phyloP scores from a whole-genome alignment of 331 rosid species.

The Dryas integrifolia region DNA sequence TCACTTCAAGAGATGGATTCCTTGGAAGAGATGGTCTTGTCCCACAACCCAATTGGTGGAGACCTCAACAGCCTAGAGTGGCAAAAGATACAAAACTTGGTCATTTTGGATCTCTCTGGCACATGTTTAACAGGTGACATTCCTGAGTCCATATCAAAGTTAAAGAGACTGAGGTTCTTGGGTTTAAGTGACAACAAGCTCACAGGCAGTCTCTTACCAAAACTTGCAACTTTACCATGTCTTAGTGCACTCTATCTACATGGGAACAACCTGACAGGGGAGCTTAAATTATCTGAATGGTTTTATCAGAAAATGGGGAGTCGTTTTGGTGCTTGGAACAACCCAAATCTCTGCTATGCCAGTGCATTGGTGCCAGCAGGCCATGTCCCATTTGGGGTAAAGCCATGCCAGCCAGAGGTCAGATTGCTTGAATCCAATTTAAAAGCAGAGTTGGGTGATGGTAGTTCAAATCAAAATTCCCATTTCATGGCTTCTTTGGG shows the following conservation, averaged over 20 bases:
- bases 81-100: conserved; percentile 56
- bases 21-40: conserved; percentile 63
- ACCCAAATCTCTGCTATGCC: conserved; percentile 73
- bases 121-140: conserved; percentile 67
- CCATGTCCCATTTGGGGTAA: conserved; percentile 64
- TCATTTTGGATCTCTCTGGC: conserved; percentile 66
- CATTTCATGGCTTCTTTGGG: conserved; percentile 45
- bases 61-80: conserved; percentile 48
- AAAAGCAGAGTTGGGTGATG: conserved; percentile 30
- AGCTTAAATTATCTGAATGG: conserved; percentile 52
- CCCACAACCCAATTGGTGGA: conserved; percentile 83
- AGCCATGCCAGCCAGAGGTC: conserved; percentile 59
- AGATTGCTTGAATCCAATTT: conserved; percentile 38
- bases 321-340: conserved; percentile 83
- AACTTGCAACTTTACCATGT: conserved; percentile 61
- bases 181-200: conserved; percentile 76
- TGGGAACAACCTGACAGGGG: conserved; percentile 74
- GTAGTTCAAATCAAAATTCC: conserved; percentile 31
- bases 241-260: conserved; percentile 67
- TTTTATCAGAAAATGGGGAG: conserved; percentile 76
- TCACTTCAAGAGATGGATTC: conserved; percentile 58
- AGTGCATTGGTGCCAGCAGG: conserved; percentile 39
- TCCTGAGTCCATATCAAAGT: conserved; percentile 63
- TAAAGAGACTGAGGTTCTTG: conserved; percentile 70
- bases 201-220: conserved; percentile 55